phyloP scores from a whole-genome alignment of 179 eudicot genomes.

The Amaranthus tricolor region DNA sequence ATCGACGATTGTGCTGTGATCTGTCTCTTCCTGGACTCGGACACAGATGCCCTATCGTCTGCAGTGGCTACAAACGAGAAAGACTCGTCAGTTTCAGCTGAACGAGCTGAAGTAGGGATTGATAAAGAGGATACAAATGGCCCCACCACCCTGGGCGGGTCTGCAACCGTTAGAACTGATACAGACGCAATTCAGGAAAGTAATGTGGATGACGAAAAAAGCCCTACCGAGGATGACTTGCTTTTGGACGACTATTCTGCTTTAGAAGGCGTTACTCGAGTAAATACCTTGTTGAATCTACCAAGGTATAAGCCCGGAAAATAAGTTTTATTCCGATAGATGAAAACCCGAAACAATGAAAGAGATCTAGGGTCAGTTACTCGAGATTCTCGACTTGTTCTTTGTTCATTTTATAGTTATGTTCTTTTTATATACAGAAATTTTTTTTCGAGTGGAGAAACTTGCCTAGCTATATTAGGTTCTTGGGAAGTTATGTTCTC shows the following conservation, averaged over 20 bases:
- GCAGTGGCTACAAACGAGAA: slow-evolving; percentile 34
- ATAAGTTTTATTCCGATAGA: slow-evolving; percentile 5
- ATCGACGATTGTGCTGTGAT: slow-evolving; percentile 87
- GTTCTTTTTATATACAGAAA: slow-evolving; percentile 12
- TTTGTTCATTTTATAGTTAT: slow-evolving; percentile 3
- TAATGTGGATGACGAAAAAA: slow-evolving; percentile 22
- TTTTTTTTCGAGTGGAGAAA: slow-evolving; percentile 20
- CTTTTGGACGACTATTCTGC: slow-evolving; percentile 69
- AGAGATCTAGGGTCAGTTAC: slow-evolving; percentile 11
- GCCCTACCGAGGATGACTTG: slow-evolving; percentile 25
- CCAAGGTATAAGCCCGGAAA: slow-evolving; percentile 51
- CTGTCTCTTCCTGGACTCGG: slow-evolving; percentile 70
- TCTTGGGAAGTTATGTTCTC: slow-evolving; percentile 32
- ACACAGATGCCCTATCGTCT: slow-evolving; percentile 30
- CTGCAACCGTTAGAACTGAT: slow-evolving; percentile 36
- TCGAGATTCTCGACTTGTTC: neutral
- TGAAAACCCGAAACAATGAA: slow-evolving; percentile 6
- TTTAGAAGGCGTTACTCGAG: slow-evolving; percentile 78
- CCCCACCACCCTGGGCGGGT: slow-evolving; percentile 24
- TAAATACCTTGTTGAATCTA: slow-evolving; percentile 63
- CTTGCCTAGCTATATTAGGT: slow-evolving; percentile 34
- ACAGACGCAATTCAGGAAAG: slow-evolving; percentile 21
- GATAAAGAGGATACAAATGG: slow-evolving; percentile 27
- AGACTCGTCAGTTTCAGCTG: slow-evolving; percentile 24
- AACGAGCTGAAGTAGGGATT: neutral